Base-by-base conservation (phyloP, 2,329 filamentous ascomycete genomes). In the Colletotrichum tofieldiae region DNA sequence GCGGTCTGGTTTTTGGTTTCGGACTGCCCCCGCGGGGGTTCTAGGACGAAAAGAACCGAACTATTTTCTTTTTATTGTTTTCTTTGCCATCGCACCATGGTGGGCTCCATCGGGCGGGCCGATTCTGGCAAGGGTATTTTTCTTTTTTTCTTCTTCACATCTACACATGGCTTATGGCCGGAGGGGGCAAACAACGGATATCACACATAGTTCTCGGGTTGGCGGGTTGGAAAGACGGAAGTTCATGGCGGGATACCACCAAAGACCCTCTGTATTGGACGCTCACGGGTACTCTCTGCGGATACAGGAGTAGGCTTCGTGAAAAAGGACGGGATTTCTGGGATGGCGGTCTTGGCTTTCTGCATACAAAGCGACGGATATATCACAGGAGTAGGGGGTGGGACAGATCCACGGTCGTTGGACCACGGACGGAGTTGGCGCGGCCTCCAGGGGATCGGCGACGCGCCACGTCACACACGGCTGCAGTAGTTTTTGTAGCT, bases 1-100 rank as follows among this genome's bases (percentile, higher is more conserved):
- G 18, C 23, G 59, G 47, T 14, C 26, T 39, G 23, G 3, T 3
- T 54, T 54, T 37, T 35, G 29, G 32, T 39, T 49, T 70, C 47
- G 66, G 70, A 65, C 65, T 65, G 59, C 60, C 65, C 65, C 51
- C 16, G 8, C 56, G 49, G 52, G 69, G 69, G 69, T 54, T 54
- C 45, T 63, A 64, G 69, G 65, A 69, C 69, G 69, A 72, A 45
- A 32, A 20, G n/a, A 23, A 49, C 16, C 6, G 39, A 29, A 14
- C 16, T 41, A 7, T 4, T 32, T 43, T 23, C 4, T 29, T 43
- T 18, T 14, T 20, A 29, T 43, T 23, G 2, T 20, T 51, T 69
- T 47, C 16, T 60, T 60, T 56, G 52, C 60, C 54, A 61, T 65
- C 39, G 69, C 35, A 54, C 39, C 52, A 60, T n/a, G 29, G 47